Evolutionary conservation across 2,329 filamentous ascomycete genomes (phyloP).

Genomic region (Diaporthe sp.): DNA sequence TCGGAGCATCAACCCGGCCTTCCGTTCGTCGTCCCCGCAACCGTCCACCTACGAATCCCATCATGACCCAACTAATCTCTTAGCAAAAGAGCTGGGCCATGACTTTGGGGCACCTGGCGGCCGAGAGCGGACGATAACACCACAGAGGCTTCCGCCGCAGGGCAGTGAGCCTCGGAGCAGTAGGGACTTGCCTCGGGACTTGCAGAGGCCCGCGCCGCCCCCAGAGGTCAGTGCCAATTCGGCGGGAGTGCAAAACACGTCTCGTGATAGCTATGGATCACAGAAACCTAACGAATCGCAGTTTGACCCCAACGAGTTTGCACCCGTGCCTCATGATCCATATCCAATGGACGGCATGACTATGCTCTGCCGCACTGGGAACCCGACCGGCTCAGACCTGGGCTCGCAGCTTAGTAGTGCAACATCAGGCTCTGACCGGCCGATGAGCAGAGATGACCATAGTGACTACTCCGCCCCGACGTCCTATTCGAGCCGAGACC

Average conservation of each 20-base stretch:
- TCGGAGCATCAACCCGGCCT: constrained; percentile 93
- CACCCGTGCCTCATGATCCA: constrained; percentile 86
- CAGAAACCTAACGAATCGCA: constrained; percentile 43
- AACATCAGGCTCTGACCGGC: constrained; percentile 69
- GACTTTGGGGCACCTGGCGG: constrained; percentile 55
- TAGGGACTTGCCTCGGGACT: constrained; percentile 27
- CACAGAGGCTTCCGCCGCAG: constrained; percentile 57
- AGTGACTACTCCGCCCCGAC: constrained; percentile 93
- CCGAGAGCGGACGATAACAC: constrained; percentile 62
- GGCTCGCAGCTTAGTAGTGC: constrained; percentile 50
- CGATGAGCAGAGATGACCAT: constrained; percentile 86
- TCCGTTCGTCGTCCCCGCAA: constrained; percentile 94
- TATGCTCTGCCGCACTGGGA: constrained; percentile 86
- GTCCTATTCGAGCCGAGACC: constrained; percentile 88
- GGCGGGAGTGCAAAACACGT: constrained; percentile 34
- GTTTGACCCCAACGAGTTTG: constrained; percentile 69
- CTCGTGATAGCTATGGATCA: constrained; percentile 34
- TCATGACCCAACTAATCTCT: constrained; percentile 80
- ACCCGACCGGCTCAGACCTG: constrained; percentile 71
- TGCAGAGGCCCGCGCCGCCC: constrained; percentile 25
- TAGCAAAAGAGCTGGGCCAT: constrained; percentile 77
- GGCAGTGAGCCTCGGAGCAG: constrained; percentile 19
- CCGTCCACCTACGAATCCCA: constrained; percentile 94
- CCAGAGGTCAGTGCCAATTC: constrained; percentile 29
- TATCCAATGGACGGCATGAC: constrained; percentile 98